Evolutionary conservation across 116 monocot genomes (phyloP), one percentile per base, ranked within the genome.

Genomic region (Zostera marina): DNA sequence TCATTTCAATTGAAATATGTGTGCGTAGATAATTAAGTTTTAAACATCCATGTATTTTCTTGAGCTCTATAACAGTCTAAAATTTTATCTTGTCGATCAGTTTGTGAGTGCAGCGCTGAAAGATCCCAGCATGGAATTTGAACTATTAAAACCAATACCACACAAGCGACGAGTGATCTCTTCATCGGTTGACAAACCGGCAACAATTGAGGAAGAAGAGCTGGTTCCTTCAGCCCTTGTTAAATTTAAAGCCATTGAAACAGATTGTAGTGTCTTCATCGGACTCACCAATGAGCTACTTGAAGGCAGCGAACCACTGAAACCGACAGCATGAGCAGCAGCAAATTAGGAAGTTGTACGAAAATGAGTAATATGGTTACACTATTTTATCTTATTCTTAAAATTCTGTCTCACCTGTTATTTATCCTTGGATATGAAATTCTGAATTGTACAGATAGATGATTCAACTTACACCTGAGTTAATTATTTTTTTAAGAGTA

Each of bases 221-320:
- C 68, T 96, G 64, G 89, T 96, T 51, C 96, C 96, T 17, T 85
- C 89, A 11, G 77, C 88, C 8, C 80, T 85, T 1, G 38, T 96
- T 54, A 96, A 80, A 60, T 96, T 85, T 68, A 85, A 71, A 58
- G 75, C 89, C 16, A 53, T 73, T 1, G 89, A 96, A 53, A 85
- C 81, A 5, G 82, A 89, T 67, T 82, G 80, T 0, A 20, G 73
- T 17, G 61, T 76, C 24, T 96, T 89, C 69, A 82, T 77, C 16
- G 96, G 96, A 15, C 65, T 96, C 49, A 54, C 72, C 17, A 66
- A 76, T 63, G 72, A 80, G 60, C 66, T 96, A 3, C 89, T 96
- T 19, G 77, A 82, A 65, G 41, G 44, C 43, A 76, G 73, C 19
- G 85, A 89, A 60, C 96, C 89, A 3, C 74, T 89, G 54, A 63